Conservation (phyloP, 345 rosid genomes). For the Gossypium thurberi region DNA sequence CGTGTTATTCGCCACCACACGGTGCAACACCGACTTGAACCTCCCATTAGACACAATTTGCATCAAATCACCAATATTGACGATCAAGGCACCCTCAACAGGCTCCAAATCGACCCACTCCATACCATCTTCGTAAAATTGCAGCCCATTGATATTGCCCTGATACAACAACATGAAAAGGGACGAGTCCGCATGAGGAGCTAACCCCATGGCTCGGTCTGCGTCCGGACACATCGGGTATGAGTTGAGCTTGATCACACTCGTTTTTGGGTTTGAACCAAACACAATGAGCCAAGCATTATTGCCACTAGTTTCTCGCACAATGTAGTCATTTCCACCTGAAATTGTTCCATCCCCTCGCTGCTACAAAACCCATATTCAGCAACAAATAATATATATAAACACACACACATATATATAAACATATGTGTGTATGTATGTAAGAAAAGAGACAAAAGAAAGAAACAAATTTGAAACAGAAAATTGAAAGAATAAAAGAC, state of each 20-base stretch:
- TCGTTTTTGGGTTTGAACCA: conserved; percentile 15
- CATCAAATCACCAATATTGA: conserved; percentile 31
- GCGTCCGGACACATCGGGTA: conserved; percentile 37
- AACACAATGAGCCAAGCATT: not conserved
- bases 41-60: conserved; percentile 25
- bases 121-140: conserved; percentile 7
- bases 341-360: conserved; percentile 9
- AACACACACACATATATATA: no score
- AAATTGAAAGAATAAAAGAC: conserved; percentile 2
- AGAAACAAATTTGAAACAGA: not conserved
- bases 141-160: conserved; percentile 21
- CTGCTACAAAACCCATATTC: not conserved
- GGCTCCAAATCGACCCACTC: conserved; percentile 30
- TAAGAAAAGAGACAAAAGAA: not conserved
- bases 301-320: not conserved
- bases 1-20: conserved; percentile 19
- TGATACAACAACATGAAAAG: conserved; percentile 27
- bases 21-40: conserved; percentile 27
- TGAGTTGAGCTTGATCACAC: conserved; percentile 20
- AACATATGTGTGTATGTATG: not conserved
- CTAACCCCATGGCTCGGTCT: conserved; percentile 29
- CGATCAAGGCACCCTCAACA: conserved; percentile 18
- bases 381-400: not conserved
- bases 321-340: not conserved
- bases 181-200: conserved; percentile 33